A percentile compares a stretch with the other conserved stretches of the same genome.
These are phyloP conservation scores for Penicillium corylophilum DNA, from an alignment of 2,329 filamentous ascomycete species.

Conservation along the genomic window DNA sequence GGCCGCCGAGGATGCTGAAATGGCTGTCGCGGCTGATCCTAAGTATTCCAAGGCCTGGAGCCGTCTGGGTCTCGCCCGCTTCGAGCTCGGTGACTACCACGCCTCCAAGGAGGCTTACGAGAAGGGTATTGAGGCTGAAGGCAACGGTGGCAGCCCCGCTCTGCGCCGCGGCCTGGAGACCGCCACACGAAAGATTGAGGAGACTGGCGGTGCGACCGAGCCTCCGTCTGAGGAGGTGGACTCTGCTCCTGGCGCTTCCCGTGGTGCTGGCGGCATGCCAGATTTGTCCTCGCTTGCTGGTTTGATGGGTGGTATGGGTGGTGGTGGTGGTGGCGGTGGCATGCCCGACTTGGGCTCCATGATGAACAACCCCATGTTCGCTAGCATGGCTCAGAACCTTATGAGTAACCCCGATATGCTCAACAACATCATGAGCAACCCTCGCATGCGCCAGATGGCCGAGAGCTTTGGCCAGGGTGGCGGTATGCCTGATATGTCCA, in stretches of 20 bases:
- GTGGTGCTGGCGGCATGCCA: constrained; percentile 61
- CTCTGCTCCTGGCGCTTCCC: constrained; percentile 47
- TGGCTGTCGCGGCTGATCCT: constrained; percentile 83
- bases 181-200: constrained; percentile 80
- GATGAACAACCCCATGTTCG: constrained; percentile 98
- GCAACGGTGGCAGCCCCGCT: constrained; percentile 88
- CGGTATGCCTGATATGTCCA: constrained; percentile 83
- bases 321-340: constrained; percentile 58
- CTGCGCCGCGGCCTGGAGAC: constrained; percentile 98
- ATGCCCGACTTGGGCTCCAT: constrained; percentile 86
- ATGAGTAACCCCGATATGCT: constrained; percentile 97
- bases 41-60: constrained; percentile 98
- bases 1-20: constrained; percentile 83
- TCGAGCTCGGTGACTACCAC: constrained; percentile 85
- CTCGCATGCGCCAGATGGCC: constrained; percentile 82
- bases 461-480: constrained; percentile 70
- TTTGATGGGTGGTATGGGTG: constrained; percentile 59
- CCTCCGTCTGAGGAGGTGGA: constrained; percentile 54
- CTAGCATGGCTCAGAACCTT: constrained; percentile 91
- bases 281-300: constrained; percentile 69
- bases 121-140: constrained; percentile 89
- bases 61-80: constrained; percentile 83
- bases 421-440: constrained; percentile 91
- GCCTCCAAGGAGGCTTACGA: constrained; percentile 94
- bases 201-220: constrained; percentile 62